Evolutionary conservation across 164 flowering plant genomes (phyloP), one percentile per base, ranked within the genome.

Genomic region (Cinnamomum micranthum): DNA sequence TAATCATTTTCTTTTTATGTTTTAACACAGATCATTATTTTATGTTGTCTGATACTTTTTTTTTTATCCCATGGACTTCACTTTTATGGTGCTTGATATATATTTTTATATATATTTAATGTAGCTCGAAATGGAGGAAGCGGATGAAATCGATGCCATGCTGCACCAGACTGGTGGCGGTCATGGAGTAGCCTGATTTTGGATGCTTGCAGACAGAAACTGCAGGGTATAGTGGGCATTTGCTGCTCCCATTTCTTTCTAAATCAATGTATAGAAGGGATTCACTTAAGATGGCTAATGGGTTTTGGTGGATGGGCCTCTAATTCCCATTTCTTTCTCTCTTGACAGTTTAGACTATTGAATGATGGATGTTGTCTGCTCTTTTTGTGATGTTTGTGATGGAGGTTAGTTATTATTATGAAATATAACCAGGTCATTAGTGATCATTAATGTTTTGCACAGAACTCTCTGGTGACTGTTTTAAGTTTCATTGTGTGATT

Each of bases 91-190:
- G 12, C 22, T 62, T 62, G 4, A 17, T 62, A 20, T 4, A 31
- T 31, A 31, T 31, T 4, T 31, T 31, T 31, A 31, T 31, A 31
- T 31, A 2, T 6, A 5, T 62, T 65, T 25, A 23, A 9, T 50
- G 59, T 71, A 81, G 83, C 83, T 81, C 50, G 81, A 76, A 73
- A 78, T 81, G 83, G 81, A 81, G 65, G 81, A 81, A n/a, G 83
- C 81, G 3, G 83, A 81, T 67, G 83, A 81, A 67, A 81, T 78
- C 28, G 83, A 81, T 71, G 79, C 79, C 0, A 81, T 78, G 83
- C 79, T 75, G 74, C 81, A 78, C 59, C 81, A 78, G 59, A 78
- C 77, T 23, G 83, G 81, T 14, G 83, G 81, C 6, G 19, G n/a
- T 14, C n/a, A 55, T 55, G 60, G 60, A 55, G 19, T 55, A 55